Base-by-base conservation (phyloP, 371 early-diverging fungal species). In the Mortierella sp. region DNA sequence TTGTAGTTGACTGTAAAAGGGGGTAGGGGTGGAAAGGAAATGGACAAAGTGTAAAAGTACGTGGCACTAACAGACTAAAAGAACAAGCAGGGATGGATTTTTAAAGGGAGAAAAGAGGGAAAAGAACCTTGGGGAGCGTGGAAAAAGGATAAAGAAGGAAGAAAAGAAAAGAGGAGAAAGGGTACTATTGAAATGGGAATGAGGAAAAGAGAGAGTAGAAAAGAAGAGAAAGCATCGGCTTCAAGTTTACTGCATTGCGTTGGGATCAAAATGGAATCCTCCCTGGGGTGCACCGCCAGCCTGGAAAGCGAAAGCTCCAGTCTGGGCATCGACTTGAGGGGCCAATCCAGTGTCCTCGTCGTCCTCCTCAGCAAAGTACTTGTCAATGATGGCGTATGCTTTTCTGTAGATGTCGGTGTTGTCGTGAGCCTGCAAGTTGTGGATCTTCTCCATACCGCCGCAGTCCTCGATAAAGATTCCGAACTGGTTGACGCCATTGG, bases 381-480 rank as follows among this genome's bases (percentile, higher is more conserved):
- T 97, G 88, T 98, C 98, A 83, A 99, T 97, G 83, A 99, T 93
- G 72, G 83, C 78, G 87, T 96, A 98, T 0, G 98, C 94, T 92
- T 98, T 98, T 88, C 94, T 95, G 94, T 98, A 99, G 83, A 99
- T 98, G 51, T 98, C 98, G 16, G 87, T 83, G 88, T 97, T 97
- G 78, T 96, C 97, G 91, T 98, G 98, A 71, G 93, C 90, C 90
- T 98, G 98, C 75, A 99, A 91, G 54, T 93, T 88, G 90, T 96
- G 95, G 82, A 99, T 95, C 90, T 94, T 95, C 76, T 98, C 98
- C 83, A 98, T 94, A 56, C 98, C 99, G 72, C 96, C 96, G 70
- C 93, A 94, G 82, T 97, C 98, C 88, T 99, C 99, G 79, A 99
- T 92, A 80, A 88, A 90, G 55, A 96, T 77, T 54, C 97, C 95